A percentile compares a stretch with the other conserved stretches of the same genome.
phyloP scores from a whole-genome alignment of 441 rosid species.

The Macaranga tanarius region DNA sequence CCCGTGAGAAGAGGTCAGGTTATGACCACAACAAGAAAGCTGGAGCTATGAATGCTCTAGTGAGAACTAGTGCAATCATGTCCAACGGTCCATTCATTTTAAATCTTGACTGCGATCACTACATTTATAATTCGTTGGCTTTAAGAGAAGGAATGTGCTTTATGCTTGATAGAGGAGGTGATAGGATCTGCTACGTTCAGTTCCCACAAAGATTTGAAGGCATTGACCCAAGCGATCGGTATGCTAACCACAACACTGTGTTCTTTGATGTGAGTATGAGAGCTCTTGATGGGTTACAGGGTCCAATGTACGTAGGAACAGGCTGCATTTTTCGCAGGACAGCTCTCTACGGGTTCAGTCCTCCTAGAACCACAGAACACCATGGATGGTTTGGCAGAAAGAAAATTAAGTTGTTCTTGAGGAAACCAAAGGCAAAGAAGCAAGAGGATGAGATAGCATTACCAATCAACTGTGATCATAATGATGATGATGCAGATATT shows the following conservation, averaged over 20 bases:
- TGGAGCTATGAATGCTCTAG: conserved; percentile 88
- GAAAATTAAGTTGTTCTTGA: conserved; percentile 54
- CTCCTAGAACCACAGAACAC: conserved; percentile 71
- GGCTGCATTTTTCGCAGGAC: conserved; percentile 88
- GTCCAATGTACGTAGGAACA: conserved; percentile 89
- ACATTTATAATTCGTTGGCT: conserved; percentile 72
- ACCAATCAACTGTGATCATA: conserved; percentile 43
- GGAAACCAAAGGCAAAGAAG: conserved; percentile 50
- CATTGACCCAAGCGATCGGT: conserved; percentile 79
- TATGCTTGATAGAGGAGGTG: conserved; percentile 89
- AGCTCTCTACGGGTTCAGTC: conserved; percentile 81
- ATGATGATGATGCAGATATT: conserved; percentile 60
- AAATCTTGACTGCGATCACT: conserved; percentile 88
- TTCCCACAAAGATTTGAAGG: conserved; percentile 95
- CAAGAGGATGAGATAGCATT: conserved; percentile 47
- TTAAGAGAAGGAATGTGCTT: conserved; percentile 92
- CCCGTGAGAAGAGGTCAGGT: conserved; percentile 78
- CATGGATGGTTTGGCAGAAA: conserved; percentile 65
- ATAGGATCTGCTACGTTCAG: conserved; percentile 74
- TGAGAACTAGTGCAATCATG: conserved; percentile 84
- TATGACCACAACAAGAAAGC: conserved; percentile 92
- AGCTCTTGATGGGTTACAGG: conserved; percentile 87
- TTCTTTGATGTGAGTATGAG: conserved; percentile 93
- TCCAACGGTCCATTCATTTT: conserved; percentile 88
- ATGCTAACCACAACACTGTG: conserved; percentile 85